phyloP scores from a whole-genome alignment of 2,329 filamentous ascomycete genomes.

The Hypoxylon sp. region DNA sequence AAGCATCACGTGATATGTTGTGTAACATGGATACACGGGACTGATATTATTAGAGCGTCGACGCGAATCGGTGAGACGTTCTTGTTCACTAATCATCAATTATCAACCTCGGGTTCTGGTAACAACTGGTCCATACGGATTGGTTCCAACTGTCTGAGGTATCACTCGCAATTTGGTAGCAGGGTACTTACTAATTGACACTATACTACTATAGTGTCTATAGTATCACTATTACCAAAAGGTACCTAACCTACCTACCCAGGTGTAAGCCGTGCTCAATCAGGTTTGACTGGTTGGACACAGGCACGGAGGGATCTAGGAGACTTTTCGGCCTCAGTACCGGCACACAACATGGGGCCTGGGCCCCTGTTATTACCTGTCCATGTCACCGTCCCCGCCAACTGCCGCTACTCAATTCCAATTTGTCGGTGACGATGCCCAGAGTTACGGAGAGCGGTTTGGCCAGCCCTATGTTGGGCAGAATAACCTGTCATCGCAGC shows the following conservation, averaged over 20 bases:
- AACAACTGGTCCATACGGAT: conserved; percentile 4
- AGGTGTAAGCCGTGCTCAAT: too few relatives aligned
- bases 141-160: not conserved
- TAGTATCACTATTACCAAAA: too few relatives aligned
- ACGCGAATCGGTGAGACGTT: too few relatives aligned
- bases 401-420: conserved; percentile 7
- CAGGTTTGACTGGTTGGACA: not conserved
- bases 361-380: conserved; percentile 10
- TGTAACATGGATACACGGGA: conserved; percentile 11
- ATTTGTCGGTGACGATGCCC: conserved; percentile 11
- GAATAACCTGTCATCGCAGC: conserved; percentile 13
- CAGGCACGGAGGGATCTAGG: conserved; percentile 11
- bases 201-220: too few relatives aligned
- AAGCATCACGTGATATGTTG: conserved; percentile 14
- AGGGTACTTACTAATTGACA: too few relatives aligned
- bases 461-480: conserved; percentile 11
- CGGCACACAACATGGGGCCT: conserved; percentile 22
- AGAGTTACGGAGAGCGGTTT: conserved; percentile 6
- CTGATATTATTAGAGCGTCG: conserved; percentile 14
- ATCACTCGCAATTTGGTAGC: too few relatives aligned
- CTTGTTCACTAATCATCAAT: conserved; percentile 37
- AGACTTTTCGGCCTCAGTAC: conserved; percentile 6
- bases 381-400: conserved; percentile 24
- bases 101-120: conserved; percentile 9
- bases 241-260: too few relatives aligned